Base-by-base conservation (phyloP, 495 filamentous ascomycete genomes). In the Aspergillus bertholletiae region DNA sequence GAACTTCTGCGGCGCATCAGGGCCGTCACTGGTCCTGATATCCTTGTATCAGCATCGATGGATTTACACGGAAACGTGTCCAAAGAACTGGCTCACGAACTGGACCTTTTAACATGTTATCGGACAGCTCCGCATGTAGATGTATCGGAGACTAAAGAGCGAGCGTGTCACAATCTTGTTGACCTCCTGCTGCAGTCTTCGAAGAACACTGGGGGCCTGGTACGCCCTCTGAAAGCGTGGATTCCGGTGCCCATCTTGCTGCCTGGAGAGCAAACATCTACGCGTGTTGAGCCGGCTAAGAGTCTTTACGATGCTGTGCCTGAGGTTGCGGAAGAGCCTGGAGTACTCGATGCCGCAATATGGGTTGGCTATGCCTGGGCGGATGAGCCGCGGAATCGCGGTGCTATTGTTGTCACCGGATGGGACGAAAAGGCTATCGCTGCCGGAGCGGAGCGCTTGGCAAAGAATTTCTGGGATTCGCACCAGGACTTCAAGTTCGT, bases 301-400 rank as follows among this genome's bases (percentile, higher is more conserved):
- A 69, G 75, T 43, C 76, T 84, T 0, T 84, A 84, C 50, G 72
- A 63, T 11, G 71, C 75, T 0, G 66, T 84, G 5, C 73, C 78
- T 7, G 60, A 57, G 8, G 71, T 81, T 7, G 79, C 78, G 55
- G 62, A 65, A 1, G 49, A 51, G 8, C 56, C 67, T 0, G 75
- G 70, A 2, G 64, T 83, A 2, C 60, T 83, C 15, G 81, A 84
- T 62, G 81, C 79, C 1, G 77, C 77, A 0, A 75, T 84, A 13
- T 84, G 80, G 81, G 78, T 84, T 11, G 81, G 81, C 1, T 84
- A 84, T 60, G 74, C 80, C 4, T 84, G 80, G 80, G 81, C 81
- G 5, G 81, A 84, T 54, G 80, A 82, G 55, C 77, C 76, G 20
- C 74, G 81, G 23, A 82, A 83, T 45, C 72, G 77, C 12, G 81